These are phyloP conservation scores for Triglochin maritima DNA, from an alignment of 106 monocot genomes.

Conservation along the genomic window DNA sequence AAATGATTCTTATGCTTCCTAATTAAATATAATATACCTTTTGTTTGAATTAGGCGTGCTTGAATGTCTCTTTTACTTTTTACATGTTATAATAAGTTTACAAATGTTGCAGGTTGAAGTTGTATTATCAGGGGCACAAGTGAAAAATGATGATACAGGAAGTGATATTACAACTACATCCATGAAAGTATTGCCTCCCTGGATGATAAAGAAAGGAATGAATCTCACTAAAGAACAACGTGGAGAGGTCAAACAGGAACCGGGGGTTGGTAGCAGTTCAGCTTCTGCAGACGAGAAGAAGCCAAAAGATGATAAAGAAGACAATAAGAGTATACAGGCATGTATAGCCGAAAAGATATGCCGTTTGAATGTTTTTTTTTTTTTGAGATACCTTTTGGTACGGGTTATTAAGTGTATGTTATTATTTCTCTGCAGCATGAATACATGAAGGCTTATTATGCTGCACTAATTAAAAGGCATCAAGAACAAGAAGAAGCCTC, in stretches of 20 bases:
- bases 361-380: too few species aligned
- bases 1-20: too few species aligned
- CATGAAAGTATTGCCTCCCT: slow-evolving; percentile 86
- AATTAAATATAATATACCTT: too few species aligned
- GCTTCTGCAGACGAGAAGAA: slow-evolving; percentile 49
- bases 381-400: too few species aligned
- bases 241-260: slow-evolving; percentile 49
- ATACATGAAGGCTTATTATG: slow-evolving; percentile 77
- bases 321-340: slow-evolving; percentile 56
- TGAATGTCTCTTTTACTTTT: not conserved
- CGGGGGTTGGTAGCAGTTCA: slow-evolving; percentile 17
- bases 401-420: not conserved
- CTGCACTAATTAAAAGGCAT: slow-evolving; percentile 44
- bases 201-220: slow-evolving; percentile 97
- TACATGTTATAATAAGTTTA: slow-evolving; percentile 1
- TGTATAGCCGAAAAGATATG: slow-evolving; percentile 8
- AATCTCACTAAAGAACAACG: slow-evolving; percentile 77
- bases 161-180: slow-evolving; percentile 26
- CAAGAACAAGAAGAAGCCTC: slow-evolving; percentile 48
- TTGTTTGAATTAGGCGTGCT: too few species aligned
- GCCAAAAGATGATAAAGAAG: slow-evolving; percentile 45
- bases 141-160: slow-evolving; percentile 47
- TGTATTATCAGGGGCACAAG: slow-evolving; percentile 58
- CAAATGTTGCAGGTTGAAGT: slow-evolving; percentile 67
- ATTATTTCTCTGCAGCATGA: slow-evolving; percentile 48